Conservation (phyloP, 164 flowering plant genomes). For the Chimonanthus salicifolius region DNA sequence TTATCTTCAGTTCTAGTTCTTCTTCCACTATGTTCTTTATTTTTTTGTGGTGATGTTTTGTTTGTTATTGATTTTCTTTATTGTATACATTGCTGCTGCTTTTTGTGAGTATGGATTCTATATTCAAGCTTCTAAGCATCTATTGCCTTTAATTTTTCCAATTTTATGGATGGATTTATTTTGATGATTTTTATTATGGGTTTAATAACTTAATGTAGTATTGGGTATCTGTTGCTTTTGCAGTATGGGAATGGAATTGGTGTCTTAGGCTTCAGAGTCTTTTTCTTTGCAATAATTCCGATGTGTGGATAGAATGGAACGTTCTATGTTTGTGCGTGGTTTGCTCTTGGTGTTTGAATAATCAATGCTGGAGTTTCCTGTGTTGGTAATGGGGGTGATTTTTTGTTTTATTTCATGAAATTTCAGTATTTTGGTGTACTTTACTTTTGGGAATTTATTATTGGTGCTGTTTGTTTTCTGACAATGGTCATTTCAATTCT, state of each 20-base stretch:
- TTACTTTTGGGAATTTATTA: background rate
- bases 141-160: background rate
- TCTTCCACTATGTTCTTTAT: background rate
- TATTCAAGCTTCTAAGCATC: background rate
- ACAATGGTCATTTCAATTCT: no score
- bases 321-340: background rate
- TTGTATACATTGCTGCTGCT: background rate
- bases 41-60: background rate
- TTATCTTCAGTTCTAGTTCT: background rate
- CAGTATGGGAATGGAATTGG: background rate
- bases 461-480: background rate
- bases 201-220: background rate
- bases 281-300: background rate
- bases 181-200: no score
- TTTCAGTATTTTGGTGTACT: no score
- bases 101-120: background rate
- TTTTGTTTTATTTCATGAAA: background rate
- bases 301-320: background rate
- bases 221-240: background rate
- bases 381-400: background rate
- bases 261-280: background rate
- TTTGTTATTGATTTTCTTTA: conserved; percentile 3
- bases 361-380: background rate
- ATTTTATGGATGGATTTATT: background rate
- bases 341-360: background rate